Evolutionary conservation across 306 rosid genomes (phyloP), one percentile per base, ranked within the genome.

Genomic region (Medicago ruthenica): DNA sequence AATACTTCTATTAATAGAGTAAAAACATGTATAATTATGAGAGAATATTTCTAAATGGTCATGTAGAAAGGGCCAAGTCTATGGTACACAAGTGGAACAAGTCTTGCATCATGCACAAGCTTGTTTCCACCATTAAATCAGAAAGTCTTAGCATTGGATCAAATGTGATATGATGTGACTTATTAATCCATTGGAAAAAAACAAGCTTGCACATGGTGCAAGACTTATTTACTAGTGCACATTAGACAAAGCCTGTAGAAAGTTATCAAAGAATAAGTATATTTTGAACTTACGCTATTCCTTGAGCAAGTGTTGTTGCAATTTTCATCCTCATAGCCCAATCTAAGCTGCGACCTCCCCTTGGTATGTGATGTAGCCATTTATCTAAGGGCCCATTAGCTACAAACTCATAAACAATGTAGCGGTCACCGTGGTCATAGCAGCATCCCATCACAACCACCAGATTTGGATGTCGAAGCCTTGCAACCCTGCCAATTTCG

Each of bases 401-500:
- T 67, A 95, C 90, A 83, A 89, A 95, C 81, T 92, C 99, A 72
- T 88, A 95, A 63, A 95, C 97, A 80, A 95, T 92, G 85, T 89
- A 95, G 71, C 99, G 97, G 76, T 95, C 99, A 77, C 97, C 96
- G 41, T 95, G 99, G 83, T 86, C 93, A 81, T 95, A 95, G 88
- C 99, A 92, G 84, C 99, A 95, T 50, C 99, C 99, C 87, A 87
- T 92, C 71, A 95, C 92, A 81, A 93, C 92, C 85, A 95, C 97
- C 83, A 95, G 83, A 86, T 90, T 92, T 75, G 96, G 90, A 83
- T 95, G 96, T 51, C 86, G 93, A 73, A 95, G 99, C 88, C 86
- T 90, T 22, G 99, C 97, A 84, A 95, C 97, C 84, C 97, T 89
- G 65, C 96, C 88, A 79, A 95, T 89, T 79, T 88, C 99, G 50